Evolutionary conservation across 805 yeast species (phyloP), one percentile per base, ranked within the genome.

Genomic region (Debaryomyces castellii): DNA sequence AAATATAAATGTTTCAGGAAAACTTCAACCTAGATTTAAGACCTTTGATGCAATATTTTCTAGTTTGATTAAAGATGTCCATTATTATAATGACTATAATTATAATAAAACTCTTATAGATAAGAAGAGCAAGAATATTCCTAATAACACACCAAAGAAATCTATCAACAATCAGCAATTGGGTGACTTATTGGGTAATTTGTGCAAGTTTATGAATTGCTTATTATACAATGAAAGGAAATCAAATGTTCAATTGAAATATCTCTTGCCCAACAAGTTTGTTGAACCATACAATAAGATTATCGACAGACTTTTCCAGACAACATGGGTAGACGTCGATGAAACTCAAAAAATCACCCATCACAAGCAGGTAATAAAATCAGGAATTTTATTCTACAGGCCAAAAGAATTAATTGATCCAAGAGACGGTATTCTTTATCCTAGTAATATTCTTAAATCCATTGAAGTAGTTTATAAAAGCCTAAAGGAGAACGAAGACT

Each of bases 41-140:
- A 66, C 71, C 0, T 54, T 61, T 34, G 64, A 63, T 43, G 62
- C 57, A 4, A 49, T 64, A 5, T 67, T 66, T 44, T 53, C 70
- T 10, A 53, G 60, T 41, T 58, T 66, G 39, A 52, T 55, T 45
- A 55, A 59, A 20, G 65, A 63, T 43, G 39, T 69, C 16, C 60
- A 64, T 45, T 57, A 61, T 43, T 56, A 49, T 50, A 58, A 59
- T 38, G 67, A 67, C 48, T 52, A 46, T 45, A 66, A 67, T 47
- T 56, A 52, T 39, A 62, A 64, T 27, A 30, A 38, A 18, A 49
- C 53, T 17, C 36, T 49, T 5, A 41, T 47, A 20, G 50, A 37
- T 12, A 57, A 49, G 43, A 43, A 47, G 9, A 39, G 36, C 16
- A 52, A 47, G 17, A 39, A 47, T 25, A 39, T 51, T 10, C 58